Conservation (phyloP, 2,329 filamentous ascomycete genomes). For the Arachnomyces sp. region DNA sequence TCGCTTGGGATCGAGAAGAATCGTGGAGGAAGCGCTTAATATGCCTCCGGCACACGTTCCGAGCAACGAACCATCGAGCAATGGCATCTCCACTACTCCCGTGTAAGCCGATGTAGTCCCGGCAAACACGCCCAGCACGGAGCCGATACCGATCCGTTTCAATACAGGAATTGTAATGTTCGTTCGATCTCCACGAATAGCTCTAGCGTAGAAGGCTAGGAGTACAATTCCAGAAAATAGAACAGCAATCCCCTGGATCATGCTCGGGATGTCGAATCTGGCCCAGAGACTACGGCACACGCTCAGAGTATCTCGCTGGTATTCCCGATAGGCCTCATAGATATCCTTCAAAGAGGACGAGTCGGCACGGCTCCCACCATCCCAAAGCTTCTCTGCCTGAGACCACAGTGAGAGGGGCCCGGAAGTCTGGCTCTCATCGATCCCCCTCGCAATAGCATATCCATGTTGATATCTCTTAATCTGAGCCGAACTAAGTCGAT, state of each 20-base stretch:
- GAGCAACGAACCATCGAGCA: constrained; percentile 29
- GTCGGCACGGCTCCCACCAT: constrained; percentile 32
- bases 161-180: constrained; percentile 49
- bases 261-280: constrained; percentile 78
- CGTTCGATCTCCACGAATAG: constrained; percentile 46
- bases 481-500: constrained; percentile 70
- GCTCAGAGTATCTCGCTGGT: constrained; percentile 69
- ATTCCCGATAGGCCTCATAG: constrained; percentile 57
- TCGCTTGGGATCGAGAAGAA: constrained; percentile 31
- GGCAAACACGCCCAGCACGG: constrained; percentile 33
- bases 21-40: constrained; percentile 32
- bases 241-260: constrained; percentile 70
- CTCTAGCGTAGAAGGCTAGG: constrained; percentile 65
- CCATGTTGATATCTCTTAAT: constrained; percentile 82
- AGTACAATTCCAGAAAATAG: constrained; percentile 61
- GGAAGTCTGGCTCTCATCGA: constrained; percentile 53
- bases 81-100: constrained; percentile 21
- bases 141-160: constrained; percentile 43
- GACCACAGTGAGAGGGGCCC: constrained; percentile 54
- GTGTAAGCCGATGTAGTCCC: constrained; percentile 19
- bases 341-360: constrained; percentile 35
- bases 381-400: constrained; percentile 49
- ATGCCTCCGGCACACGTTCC: constrained; percentile 40
- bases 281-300: constrained; percentile 86
- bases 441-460: constrained; percentile 66